Conservation (phyloP, 1,284 basidiomycete species). For the Boletus holoroseus region DNA sequence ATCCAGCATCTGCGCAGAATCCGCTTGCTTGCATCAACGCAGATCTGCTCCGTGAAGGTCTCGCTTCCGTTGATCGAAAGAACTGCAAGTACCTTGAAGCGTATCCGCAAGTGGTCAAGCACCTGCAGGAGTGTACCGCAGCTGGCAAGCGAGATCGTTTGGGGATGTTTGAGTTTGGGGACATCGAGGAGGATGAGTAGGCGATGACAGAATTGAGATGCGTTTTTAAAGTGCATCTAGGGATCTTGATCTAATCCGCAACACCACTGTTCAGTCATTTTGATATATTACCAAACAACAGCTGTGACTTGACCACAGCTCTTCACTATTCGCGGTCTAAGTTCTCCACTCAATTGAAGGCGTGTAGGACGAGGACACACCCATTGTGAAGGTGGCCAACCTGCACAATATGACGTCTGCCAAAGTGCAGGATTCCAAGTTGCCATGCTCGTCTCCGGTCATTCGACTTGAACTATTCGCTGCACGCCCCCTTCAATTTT, state of each 20-base stretch:
- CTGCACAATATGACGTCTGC: neutral
- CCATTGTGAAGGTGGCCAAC: neutral
- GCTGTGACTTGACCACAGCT: neutral
- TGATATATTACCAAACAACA: constrained; percentile 1
- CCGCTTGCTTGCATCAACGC: constrained; percentile 78
- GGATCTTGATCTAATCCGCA: constrained; percentile 17
- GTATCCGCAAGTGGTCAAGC: constrained; percentile 67
- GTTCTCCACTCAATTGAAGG: constrained; percentile 1
- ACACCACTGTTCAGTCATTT: constrained; percentile 2
- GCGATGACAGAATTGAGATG: constrained; percentile 9
- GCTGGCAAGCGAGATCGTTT: constrained; percentile 71
- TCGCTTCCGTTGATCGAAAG: constrained; percentile 76
- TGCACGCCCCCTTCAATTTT: neutral
- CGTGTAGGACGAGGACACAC: neutral
- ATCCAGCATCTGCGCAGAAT: constrained; percentile 62
- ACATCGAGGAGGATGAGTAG: constrained; percentile 68
- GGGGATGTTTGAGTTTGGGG: constrained; percentile 87
- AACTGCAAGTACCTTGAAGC: constrained; percentile 66
- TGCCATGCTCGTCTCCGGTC: neutral
- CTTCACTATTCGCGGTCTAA: neutral
- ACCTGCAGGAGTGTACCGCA: constrained; percentile 56
- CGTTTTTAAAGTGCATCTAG: constrained; percentile 17
- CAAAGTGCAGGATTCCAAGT: constrained; percentile 14
- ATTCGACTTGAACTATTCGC: neutral
- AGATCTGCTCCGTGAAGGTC: constrained; percentile 74